Conservation (phyloP, 2,329 filamentous ascomycete genomes). For the Arthrobotrys megalospora region DNA sequence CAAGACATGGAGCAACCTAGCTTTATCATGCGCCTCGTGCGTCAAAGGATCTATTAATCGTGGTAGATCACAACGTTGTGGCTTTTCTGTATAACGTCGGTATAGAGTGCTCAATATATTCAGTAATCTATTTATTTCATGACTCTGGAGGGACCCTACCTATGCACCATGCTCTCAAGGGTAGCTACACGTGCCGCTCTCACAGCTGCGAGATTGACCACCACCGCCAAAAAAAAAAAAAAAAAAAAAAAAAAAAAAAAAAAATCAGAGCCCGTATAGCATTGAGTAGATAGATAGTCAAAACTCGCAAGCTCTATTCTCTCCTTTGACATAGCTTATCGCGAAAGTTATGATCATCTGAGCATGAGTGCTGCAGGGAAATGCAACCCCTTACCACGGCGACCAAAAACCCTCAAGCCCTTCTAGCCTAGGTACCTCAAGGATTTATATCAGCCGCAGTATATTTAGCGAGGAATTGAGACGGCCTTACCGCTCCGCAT, state of each 20-base stretch:
- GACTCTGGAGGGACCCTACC: no score
- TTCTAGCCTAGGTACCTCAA: not conserved
- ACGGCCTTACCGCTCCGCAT: slow-evolving; percentile 14
- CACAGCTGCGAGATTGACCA: not conserved
- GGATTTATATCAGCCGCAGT: slow-evolving; percentile 30
- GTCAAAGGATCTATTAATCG: not conserved
- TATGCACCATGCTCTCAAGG: not conserved
- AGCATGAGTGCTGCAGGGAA: not conserved
- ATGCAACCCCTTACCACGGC: slow-evolving; percentile 21
- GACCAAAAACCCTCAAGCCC: slow-evolving; percentile 8
- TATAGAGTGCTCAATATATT: no score
- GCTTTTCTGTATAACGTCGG: no score
- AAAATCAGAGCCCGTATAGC: no score
- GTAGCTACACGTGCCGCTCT: not conserved
- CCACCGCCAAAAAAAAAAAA: no score
- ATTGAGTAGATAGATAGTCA: not conserved
- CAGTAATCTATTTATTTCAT: no score
- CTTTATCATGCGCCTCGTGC: not conserved
- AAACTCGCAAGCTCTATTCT: not conserved
- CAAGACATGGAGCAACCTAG: not conserved
- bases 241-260: no score
- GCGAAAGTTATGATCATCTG: slow-evolving; percentile 12
- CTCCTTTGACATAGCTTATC: not conserved
- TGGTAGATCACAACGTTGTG: not conserved
- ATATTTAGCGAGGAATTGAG: slow-evolving; percentile 12